Percentiles rank a stretch among this genome's conserved stretches.
These are phyloP conservation scores for Cymbopogon flexuosus DNA, from an alignment of 202 grass and related monocot genomes.

Conservation along the genomic window DNA sequence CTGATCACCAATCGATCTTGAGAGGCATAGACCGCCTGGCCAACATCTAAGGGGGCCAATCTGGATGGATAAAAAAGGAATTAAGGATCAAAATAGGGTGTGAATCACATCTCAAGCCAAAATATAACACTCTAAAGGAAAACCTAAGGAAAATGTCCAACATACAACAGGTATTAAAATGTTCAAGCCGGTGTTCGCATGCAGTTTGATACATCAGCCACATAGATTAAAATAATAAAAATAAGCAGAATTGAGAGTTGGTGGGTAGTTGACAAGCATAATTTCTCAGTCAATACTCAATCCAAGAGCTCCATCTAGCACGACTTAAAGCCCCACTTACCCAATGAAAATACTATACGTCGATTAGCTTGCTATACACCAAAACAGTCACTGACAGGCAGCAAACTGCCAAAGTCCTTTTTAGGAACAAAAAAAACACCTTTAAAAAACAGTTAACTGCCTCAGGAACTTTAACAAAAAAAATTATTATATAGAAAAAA, in stretches of 20 bases:
- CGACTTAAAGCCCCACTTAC: background rate
- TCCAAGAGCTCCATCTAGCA: conserved; percentile 20
- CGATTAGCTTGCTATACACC: background rate
- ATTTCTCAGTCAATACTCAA: conserved; percentile 13
- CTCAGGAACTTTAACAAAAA: background rate
- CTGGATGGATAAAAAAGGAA: conserved; percentile 33
- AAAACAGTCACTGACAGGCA: background rate
- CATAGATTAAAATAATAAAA: background rate
- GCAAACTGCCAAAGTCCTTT: background rate
- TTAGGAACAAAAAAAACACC: background rate
- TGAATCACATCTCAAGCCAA: conserved; percentile 10
- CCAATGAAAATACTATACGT: background rate
- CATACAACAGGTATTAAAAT: background rate
- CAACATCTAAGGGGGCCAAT: conserved; percentile 94
- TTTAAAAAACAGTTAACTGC: background rate
- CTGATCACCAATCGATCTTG: conserved; percentile 95
- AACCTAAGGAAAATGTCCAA: background rate
- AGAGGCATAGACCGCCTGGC: conserved; percentile 95
- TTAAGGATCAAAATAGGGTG: background rate
- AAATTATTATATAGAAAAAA: background rate
- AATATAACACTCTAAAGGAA: background rate
- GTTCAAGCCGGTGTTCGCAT: background rate
- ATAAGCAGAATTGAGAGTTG: background rate
- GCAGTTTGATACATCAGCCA: background rate
- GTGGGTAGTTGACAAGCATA: background rate